phyloP scores from a whole-genome alignment of 225 moss, liverwort and hornwort genomes.

The Climacium dendroides region DNA sequence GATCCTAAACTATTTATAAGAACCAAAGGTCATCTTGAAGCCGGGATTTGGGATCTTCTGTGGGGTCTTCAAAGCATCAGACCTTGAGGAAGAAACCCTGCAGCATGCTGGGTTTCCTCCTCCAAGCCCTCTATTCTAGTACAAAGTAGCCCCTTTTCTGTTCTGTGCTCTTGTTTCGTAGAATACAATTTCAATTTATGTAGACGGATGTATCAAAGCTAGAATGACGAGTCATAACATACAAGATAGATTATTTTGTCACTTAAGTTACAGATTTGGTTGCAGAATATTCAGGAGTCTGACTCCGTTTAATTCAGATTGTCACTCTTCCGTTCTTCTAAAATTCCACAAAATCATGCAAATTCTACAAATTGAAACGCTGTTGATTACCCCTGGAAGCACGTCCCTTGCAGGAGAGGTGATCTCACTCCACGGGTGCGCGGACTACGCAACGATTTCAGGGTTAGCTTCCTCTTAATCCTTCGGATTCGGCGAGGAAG shows the following conservation, averaged over 20 bases:
- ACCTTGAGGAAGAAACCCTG: not conserved
- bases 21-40: not conserved
- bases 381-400: slow-evolving; percentile 3
- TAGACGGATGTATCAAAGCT: not conserved
- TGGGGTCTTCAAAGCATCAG: not conserved
- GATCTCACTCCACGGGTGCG: not conserved
- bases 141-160: not conserved
- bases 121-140: not conserved
- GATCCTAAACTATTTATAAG: not conserved
- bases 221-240: not conserved
- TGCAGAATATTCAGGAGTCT: not conserved
- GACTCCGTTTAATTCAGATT: not conserved
- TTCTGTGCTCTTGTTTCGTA: not conserved
- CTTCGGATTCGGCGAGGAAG: slow-evolving; percentile 12
- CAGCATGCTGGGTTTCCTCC: not conserved
- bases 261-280: not conserved
- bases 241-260: not conserved
- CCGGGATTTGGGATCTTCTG: not conserved
- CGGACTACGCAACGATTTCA: not conserved
- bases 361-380: not conserved
- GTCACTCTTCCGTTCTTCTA: not conserved
- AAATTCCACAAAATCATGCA: not conserved
- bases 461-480: slow-evolving; percentile 9
- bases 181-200: not conserved
- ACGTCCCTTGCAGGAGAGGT: not conserved